Base-by-base conservation (phyloP, 1,284 basidiomycete genomes). In the Ceratobasidium sp. region DNA sequence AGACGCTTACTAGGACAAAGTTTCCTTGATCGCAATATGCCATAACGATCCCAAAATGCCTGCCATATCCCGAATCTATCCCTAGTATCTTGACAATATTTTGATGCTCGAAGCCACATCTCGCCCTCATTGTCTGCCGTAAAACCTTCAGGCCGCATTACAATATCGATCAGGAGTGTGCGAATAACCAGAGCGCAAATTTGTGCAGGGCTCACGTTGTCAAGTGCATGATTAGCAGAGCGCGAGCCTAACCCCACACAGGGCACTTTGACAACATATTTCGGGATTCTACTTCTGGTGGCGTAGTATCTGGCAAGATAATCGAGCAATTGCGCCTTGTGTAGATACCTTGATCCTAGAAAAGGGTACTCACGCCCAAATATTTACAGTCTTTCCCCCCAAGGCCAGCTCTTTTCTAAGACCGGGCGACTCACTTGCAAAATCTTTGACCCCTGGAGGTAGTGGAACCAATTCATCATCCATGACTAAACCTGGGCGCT, bases 81-180 rank as follows among this genome's bases (percentile, higher is more conserved):
- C 70, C 70, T 17, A 73, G 6, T 12, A 73, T 57, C 12, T 61
- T 59, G 15, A 64, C 59, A 12, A 73, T n/a, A 26, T 73, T 61
- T 15, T 46, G 26, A 40, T 73, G 70, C 46, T 73, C 42, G 52
- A 73, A 44, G 50, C n/a, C 5, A 33, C 50, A 10, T 38, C 70
- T 26, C 23, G 48, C 70, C 38, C 44, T 62, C 3, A 73, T 26
- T 33, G 44, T 46, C 23, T 46, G 33, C 17, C 59, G 44, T 23
- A 73, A 23, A 17, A n/a, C 59, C 70, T 73, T 38, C 7, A 28
- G 9, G 38, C 15, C 10, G 20, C 20, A 57, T 28, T 12, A 38
- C 28, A 9, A 17, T 50, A 33, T 15, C 23, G 20, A 68, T 23
- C 66, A 23, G 28, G 66, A 33, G 20, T 23, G 48, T 28, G 46